Evolutionary conservation across 257 asterid genomes (phyloP), one percentile per base, ranked within the genome.

Genomic region (Solanum arcanum): DNA sequence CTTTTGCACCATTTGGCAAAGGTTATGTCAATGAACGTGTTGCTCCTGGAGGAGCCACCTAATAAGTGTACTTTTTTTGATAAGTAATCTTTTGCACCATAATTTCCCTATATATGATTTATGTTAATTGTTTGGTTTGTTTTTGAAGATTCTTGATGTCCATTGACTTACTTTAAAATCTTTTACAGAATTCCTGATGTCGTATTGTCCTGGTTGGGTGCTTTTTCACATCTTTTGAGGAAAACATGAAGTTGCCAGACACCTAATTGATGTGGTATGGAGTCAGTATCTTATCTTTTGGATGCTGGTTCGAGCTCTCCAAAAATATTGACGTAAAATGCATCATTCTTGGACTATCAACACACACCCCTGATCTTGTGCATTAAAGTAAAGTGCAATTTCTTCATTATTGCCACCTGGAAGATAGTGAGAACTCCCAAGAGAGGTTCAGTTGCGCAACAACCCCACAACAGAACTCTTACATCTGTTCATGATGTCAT

Each of bases 141-240:
- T 20, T 75, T 41, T 23, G 0, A 21, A 13, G 83, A 3, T 39
- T 5, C 56, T 41, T 25, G 25, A 39, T 39, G 16, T 23, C 83
- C 1, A 3, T 0, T 75, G 25, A 18, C 41, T 15, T 44, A 77
- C 84, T 77, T 44, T 23, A n/a, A 44, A 42, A 7, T 42, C 60
- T 76, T 41, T 25, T 12, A 37, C 80, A 31, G 52, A 37, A 42
- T 83, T 18, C 81, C 44, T 23, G 74, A 64, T 76, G 23, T 3
- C 23, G 23, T 46, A n/a, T 87, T 56, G 52, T 56, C 47, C 46
- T 20, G 35, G 21, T 13, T 75, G 49, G 98, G 70, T 96, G 98
- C 89, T 92, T 96, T 91, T 96, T 94, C 95, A 96, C 98, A 3
- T 90, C 98, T 4, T 94, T 98, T 27, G 99, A 98, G 76, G 99